Base-by-base conservation (phyloP, 1,139 yeast genomes). In the Yamadazyma songkhlaensis region DNA sequence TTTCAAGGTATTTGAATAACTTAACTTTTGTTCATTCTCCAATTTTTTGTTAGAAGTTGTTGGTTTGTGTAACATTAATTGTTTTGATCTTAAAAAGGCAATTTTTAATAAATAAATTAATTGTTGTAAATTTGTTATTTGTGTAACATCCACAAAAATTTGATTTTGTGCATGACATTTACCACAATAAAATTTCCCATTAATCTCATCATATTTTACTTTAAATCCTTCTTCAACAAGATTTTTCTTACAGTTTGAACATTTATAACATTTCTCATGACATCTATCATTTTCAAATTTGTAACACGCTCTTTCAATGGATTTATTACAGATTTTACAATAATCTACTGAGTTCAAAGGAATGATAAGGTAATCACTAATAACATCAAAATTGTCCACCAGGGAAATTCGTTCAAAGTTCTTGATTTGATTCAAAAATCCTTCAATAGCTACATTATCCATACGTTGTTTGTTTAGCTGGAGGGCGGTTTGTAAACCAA, bases 241-340 rank as follows among this genome's bases (percentile, higher is more conserved):
- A 11, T 44, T 42, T 28, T 68, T 66, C 3, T 59, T 54, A 53
- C 95, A 85, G 8, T 54, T 58, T 0, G 75, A 56, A 52, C 97
- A 90, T 7, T 55, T 54, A 41, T 89, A 73, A 60, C 98, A 92
- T 31, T 74, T 68, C 12, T 69, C 44, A 55, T 92, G 98, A 97
- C 97, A 92, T 49, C 96, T 75, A 37, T 71, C 64, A 32, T 78
- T 78, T 4, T 74, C 75, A 47, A 67, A 76, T 39, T 74, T 74
- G 10, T 81, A 68, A 62, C 97, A 90, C 17, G 76, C 74, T 49
- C 82, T 94, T 58, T 94, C 97, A 33, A 92, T 85, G 48, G 90
- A 82, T 53, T 80, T 77, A 4, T 71, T 68, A 58, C 98, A 92
- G 2, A 60, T 55, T 15, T 66, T 63, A 61, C 99, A 92, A 9